Percentiles rank a stretch among this genome's conserved stretches.
Conservation (phyloP, 1,139 yeast species). For the Diutina siamensis region DNA sequence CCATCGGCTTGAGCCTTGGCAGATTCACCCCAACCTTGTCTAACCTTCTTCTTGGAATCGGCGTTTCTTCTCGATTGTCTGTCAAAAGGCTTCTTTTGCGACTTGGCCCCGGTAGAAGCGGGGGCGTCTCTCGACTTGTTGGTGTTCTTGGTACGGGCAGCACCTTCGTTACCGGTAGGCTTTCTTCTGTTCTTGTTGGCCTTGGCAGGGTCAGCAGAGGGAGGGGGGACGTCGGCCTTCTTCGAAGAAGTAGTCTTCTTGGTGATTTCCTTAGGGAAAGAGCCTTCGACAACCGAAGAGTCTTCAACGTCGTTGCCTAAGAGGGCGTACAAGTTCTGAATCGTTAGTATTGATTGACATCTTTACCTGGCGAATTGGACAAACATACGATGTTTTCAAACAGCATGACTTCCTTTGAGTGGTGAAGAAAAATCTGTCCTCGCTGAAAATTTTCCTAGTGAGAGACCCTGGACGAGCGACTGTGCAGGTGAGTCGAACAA, state of each 20-base stretch:
- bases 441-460: slow-evolving; percentile 4
- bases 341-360: slow-evolving; percentile 2
- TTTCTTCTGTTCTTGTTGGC: slow-evolving; percentile 64
- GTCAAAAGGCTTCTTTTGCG: slow-evolving; percentile 57
- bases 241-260: slow-evolving; percentile 77
- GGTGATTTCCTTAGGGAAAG: slow-evolving; percentile 60
- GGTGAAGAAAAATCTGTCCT: slow-evolving; percentile 1
- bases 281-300: slow-evolving; percentile 36
- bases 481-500: neutral
- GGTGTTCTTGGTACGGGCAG: slow-evolving; percentile 62
- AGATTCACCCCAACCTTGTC: slow-evolving; percentile 77
- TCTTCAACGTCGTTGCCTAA: slow-evolving; percentile 77
- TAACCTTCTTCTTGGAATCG: slow-evolving; percentile 76
- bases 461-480: neutral
- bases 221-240: slow-evolving; percentile 79
- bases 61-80: slow-evolving; percentile 79
- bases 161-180: slow-evolving; percentile 83
- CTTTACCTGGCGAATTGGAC: neutral
- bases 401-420: slow-evolving; percentile 4
- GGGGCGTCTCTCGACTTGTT: slow-evolving; percentile 63
- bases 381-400: slow-evolving; percentile 5
- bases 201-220: slow-evolving; percentile 70
- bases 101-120: slow-evolving; percentile 38
- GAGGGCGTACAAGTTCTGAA: slow-evolving; percentile 36
- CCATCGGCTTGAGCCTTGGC: slow-evolving; percentile 49